These are phyloP conservation scores for Carpinus viminea DNA, from an alignment of 306 rosid genomes.

Conservation along the genomic window DNA sequence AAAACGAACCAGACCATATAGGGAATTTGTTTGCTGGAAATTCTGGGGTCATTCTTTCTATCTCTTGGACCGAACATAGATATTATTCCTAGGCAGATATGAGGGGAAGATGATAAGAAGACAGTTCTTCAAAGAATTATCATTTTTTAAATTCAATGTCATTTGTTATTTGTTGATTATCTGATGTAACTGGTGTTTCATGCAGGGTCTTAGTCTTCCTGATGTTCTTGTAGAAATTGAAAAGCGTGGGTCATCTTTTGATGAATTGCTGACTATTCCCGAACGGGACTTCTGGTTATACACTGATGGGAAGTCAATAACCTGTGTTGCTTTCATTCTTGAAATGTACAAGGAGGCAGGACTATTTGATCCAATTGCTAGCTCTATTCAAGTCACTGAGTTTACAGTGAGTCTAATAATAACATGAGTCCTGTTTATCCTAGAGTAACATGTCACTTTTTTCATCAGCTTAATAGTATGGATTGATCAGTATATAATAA, in stretches of 20 bases:
- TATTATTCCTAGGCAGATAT: not conserved
- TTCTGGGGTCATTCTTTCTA: not conserved
- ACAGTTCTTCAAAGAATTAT: not conserved
- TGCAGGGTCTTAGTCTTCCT: conserved; percentile 78
- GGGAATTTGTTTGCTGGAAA: not conserved
- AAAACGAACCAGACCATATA: not conserved
- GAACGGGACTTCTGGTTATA: conserved; percentile 95
- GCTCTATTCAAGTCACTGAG: conserved; percentile 91
- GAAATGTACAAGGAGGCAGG: conserved; percentile 96
- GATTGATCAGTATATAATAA: not conserved
- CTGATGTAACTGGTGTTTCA: conserved; percentile 21
- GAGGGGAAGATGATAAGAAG: not conserved
- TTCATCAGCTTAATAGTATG: conserved; percentile 2
- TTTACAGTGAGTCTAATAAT: conserved; percentile 71
- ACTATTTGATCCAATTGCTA: conserved; percentile 76
- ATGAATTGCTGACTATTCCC: conserved; percentile 75
- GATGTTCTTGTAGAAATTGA: conserved; percentile 84
- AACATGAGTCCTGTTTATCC: conserved; percentile 21
- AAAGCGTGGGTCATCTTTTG: conserved; percentile 85
- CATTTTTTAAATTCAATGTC: not conserved
- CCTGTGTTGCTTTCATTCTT: conserved; percentile 85
- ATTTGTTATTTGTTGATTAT: not conserved
- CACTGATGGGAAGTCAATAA: conserved; percentile 86
- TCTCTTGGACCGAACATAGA: not conserved
- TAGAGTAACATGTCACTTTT: not conserved